phyloP scores from a whole-genome alignment of 257 asterid species.

The Gentiana macrophylla region DNA sequence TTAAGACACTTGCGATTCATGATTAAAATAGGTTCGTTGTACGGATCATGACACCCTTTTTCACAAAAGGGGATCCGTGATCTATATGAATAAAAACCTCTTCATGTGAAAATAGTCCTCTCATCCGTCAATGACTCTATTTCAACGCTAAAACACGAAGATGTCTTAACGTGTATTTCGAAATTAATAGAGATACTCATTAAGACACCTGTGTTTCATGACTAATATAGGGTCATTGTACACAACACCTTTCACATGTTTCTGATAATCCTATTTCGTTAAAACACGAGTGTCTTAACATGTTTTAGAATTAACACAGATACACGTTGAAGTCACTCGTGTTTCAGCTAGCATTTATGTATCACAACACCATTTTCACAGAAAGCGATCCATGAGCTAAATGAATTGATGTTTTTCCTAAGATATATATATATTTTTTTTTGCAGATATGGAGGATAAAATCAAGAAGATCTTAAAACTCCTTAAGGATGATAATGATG shows the following conservation, averaged over 20 bases:
- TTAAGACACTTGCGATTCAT: background rate
- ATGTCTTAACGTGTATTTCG: no score
- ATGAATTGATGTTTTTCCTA: background rate
- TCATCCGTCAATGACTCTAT: no score
- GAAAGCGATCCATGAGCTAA: background rate
- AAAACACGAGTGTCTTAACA: no score
- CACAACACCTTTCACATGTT: background rate
- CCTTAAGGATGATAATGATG: constrained; percentile 37
- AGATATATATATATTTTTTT: background rate
- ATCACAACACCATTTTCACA: background rate
- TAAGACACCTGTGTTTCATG: background rate
- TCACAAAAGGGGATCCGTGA: no score
- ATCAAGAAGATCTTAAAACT: constrained; percentile 53
- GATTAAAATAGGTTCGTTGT: background rate
- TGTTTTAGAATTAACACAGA: no score
- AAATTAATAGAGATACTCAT: no score
- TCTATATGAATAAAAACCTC: no score
- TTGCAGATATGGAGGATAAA: constrained; percentile 70
- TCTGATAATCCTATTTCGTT: background rate
- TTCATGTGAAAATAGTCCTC: no score
- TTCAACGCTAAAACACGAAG: no score
- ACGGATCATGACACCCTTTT: background rate
- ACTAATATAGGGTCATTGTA: background rate
- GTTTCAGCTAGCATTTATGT: background rate
- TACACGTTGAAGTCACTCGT: background rate